Evolutionary conservation across 192 early-diverging fungal genomes (phyloP).

Genomic region (Backusella morwellensis): DNA sequence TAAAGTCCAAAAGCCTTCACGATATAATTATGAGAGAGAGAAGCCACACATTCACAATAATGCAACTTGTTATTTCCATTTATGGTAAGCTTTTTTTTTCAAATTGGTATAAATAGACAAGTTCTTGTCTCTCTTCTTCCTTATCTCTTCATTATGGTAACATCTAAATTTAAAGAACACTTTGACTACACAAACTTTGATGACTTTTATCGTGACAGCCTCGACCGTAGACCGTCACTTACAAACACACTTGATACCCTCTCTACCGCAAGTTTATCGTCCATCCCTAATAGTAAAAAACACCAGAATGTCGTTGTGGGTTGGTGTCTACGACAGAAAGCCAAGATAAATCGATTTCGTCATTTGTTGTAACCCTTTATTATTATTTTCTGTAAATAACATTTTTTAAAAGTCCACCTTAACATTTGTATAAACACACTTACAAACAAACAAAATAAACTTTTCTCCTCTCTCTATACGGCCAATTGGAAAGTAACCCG

Average conservation of each 20-base stretch:
- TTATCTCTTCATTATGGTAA: too few relatives aligned
- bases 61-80: not conserved
- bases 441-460: not conserved
- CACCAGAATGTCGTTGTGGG: not conserved
- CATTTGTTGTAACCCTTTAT: not conserved
- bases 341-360: constrained; percentile 9
- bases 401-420: too few relatives aligned
- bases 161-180: constrained; percentile 3
- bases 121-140: too few relatives aligned
- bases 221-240: not conserved
- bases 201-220: not conserved
- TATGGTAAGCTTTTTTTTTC: not conserved
- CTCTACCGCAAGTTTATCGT: not conserved
- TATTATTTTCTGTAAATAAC: not conserved
- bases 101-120: not conserved
- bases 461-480: not conserved
- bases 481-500: not conserved
- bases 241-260: not conserved
- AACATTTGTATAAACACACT: not conserved
- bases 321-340: constrained; percentile 7
- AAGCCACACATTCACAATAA: not conserved
- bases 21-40: not conserved
- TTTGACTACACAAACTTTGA: not conserved
- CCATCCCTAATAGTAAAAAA: not conserved
- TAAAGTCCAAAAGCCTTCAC: not conserved